phyloP scores from a whole-genome alignment of 306 rosid genomes.

The Acmispon strigosus region DNA sequence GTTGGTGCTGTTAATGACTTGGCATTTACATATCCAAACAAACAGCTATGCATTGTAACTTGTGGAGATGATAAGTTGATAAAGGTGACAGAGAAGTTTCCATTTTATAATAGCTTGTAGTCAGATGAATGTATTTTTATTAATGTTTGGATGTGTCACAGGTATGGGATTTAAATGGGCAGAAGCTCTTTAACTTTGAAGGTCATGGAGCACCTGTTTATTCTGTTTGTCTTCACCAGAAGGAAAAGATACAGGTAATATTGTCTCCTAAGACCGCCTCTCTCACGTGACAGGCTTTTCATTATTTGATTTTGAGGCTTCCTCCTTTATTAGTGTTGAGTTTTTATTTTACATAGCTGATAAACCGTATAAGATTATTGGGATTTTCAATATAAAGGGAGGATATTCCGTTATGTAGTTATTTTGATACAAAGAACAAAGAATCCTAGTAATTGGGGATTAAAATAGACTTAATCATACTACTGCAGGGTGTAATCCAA shows the following conservation, averaged over 20 bases:
- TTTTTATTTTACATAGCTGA: neutral
- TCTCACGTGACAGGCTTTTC: neutral
- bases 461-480: neutral
- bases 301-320: neutral
- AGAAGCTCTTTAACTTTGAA: slow-evolving; percentile 46
- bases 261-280: neutral
- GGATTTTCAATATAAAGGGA: neutral
- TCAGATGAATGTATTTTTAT: neutral
- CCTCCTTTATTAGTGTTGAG: neutral
- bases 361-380: neutral
- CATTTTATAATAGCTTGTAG: neutral
- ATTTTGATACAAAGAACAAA: neutral
- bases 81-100: slow-evolving; percentile 40
- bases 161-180: slow-evolving; percentile 80
- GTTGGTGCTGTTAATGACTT: slow-evolving; percentile 69
- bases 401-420: neutral
- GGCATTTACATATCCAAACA: slow-evolving; percentile 55
- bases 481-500: neutral
- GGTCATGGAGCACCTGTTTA: slow-evolving; percentile 79
- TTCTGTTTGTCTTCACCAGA: slow-evolving; percentile 70
- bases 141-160: slow-evolving; percentile 15
- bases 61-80: slow-evolving; percentile 79
- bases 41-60: slow-evolving; percentile 46
- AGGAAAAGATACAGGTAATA: slow-evolving; percentile 55
- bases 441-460: neutral